A percentile compares a stretch with the other conserved stretches of the same genome.
phyloP scores from a whole-genome alignment of 345 rosid genomes.

The Sapria himalayana region DNA sequence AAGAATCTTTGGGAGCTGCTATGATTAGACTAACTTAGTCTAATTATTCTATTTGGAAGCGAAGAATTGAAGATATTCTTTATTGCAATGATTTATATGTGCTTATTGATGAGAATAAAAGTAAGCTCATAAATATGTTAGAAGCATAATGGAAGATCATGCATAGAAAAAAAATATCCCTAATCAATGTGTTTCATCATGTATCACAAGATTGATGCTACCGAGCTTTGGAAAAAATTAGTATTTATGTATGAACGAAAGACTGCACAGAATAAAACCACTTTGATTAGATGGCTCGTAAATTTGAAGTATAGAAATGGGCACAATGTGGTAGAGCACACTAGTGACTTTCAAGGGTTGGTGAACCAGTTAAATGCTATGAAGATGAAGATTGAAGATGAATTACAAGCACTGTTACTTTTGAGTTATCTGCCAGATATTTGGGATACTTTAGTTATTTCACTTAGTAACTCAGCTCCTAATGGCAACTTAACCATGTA shows the following conservation, averaged over 20 bases:
- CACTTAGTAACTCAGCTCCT: too few relatives aligned
- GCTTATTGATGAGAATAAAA: not conserved
- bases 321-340: not conserved
- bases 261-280: too few relatives aligned
- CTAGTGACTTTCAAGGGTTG: not conserved
- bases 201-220: too few relatives aligned
- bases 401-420: not conserved
- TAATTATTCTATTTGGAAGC: slow-evolving; percentile 2
- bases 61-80: not conserved
- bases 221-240: not conserved
- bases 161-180: not conserved
- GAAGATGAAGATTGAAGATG: not conserved
- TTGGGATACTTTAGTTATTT: too few relatives aligned
- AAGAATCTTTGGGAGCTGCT: too few relatives aligned
- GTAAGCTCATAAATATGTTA: not conserved
- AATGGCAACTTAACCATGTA: not conserved
- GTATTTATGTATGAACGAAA: too few relatives aligned
- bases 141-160: not conserved
- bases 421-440: not conserved
- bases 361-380: not conserved
- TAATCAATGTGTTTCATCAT: too few relatives aligned
- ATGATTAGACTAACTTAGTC: not conserved
- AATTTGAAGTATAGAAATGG: not conserved
- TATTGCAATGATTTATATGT: not conserved
- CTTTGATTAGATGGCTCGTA: not conserved